Percentiles rank a stretch among this genome's conserved stretches.
Conservation (phyloP, 2,329 filamentous ascomycete species). For the Penicillium sp. region DNA sequence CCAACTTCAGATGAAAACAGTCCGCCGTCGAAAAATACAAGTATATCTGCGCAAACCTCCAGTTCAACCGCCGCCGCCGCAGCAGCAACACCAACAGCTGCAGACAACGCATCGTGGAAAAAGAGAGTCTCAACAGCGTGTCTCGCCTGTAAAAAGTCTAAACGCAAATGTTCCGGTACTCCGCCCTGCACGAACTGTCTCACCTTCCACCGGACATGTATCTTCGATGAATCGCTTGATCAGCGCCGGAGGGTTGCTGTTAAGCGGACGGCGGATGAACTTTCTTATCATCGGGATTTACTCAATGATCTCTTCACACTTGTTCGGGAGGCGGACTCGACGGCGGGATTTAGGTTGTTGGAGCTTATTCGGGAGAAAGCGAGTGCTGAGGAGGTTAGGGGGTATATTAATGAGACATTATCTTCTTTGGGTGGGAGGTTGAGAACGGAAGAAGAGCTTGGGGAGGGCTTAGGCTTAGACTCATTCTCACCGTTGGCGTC, state of each 20-base stretch:
- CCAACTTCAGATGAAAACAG: slow-evolving; percentile 20
- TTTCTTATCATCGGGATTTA: slow-evolving; percentile 44
- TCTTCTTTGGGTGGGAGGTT: slow-evolving; percentile 17
- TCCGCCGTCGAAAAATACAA: slow-evolving; percentile 12
- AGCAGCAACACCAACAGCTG: background rate
- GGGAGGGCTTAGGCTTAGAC: too few species aligned
- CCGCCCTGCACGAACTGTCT: slow-evolving; percentile 46
- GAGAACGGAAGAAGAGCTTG: background rate
- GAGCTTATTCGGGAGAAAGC: slow-evolving; percentile 42
- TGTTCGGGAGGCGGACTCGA: slow-evolving; percentile 38
- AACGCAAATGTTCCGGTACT: slow-evolving; percentile 46
- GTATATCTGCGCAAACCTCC: background rate
- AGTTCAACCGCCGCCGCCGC: background rate
- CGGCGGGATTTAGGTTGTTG: slow-evolving; percentile 33
- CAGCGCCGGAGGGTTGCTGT: slow-evolving; percentile 50
- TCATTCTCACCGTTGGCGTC: too few species aligned
- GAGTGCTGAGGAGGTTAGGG: slow-evolving; percentile 40
- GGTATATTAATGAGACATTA: slow-evolving; percentile 38
- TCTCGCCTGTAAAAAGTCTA: slow-evolving; percentile 46
- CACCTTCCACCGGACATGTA: slow-evolving; percentile 41
- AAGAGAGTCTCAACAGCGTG: slow-evolving; percentile 46
- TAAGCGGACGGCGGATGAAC: slow-evolving; percentile 46
- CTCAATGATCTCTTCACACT: slow-evolving; percentile 41
- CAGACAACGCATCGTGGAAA: slow-evolving; percentile 30
- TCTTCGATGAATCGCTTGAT: slow-evolving; percentile 66